These are phyloP conservation scores for Thuidium tamariscinum DNA, from an alignment of 225 moss, liverwort and hornwort species.

Conservation along the genomic window DNA sequence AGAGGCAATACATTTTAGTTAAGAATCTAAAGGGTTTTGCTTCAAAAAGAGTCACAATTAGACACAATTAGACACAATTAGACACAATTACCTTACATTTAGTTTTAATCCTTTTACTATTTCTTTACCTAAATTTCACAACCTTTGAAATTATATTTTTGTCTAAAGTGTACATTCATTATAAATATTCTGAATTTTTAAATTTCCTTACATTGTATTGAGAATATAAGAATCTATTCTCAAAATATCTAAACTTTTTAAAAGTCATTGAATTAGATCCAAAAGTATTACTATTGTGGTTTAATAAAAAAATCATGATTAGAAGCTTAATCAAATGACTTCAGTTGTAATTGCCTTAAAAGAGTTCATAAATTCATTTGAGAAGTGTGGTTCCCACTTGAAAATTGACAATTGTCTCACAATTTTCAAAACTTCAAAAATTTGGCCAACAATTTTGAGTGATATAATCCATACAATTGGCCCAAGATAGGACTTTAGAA, in stretches of 20 bases:
- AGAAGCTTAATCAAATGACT: not conserved
- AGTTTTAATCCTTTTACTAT: rapidly evolving
- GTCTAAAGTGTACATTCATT: too few species aligned
- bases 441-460: too few species aligned
- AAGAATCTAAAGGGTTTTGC: rapidly evolving
- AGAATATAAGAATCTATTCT: not conserved
- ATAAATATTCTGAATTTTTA: not conserved
- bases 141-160: too few species aligned
- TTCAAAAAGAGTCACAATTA: not conserved
- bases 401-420: too few species aligned
- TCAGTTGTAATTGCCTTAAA: too few species aligned
- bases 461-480: too few species aligned
- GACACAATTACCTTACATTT: not conserved
- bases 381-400: too few species aligned
- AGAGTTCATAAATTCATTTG: too few species aligned
- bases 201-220: not conserved
- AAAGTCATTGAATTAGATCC: rapidly evolving
- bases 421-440: too few species aligned
- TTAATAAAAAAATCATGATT: not conserved
- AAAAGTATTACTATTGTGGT: rapidly evolving
- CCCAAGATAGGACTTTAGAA: too few species aligned
- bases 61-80: not conserved
- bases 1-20: rapidly evolving
- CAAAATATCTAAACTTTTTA: not conserved
- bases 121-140: not conserved